A percentile compares a stretch with the other conserved stretches of the same genome.
phyloP scores from a whole-genome alignment of 805 yeast species.

The Candida boidinii region DNA sequence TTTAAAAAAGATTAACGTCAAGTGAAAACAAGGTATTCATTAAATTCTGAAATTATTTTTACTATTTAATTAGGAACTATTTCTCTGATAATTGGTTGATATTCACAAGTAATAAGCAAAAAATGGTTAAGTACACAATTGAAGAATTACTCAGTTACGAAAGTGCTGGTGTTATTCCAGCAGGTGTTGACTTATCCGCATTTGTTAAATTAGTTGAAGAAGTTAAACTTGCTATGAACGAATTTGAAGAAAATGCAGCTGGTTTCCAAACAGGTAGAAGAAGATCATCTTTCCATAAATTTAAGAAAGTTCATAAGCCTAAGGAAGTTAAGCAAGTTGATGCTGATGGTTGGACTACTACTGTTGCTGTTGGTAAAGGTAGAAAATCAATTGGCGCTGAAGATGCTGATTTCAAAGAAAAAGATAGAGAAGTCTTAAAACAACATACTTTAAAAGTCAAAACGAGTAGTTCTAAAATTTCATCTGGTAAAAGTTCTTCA shows the following conservation, averaged over 20 bases:
- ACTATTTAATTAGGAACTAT: too few relatives aligned
- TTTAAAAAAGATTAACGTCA: too few relatives aligned
- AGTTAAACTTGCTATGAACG: slow-evolving; percentile 37
- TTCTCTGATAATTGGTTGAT: too few relatives aligned
- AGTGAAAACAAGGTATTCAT: too few relatives aligned
- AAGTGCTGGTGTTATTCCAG: slow-evolving; percentile 49
- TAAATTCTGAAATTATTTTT: too few relatives aligned
- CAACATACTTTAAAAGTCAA: slow-evolving; percentile 46
- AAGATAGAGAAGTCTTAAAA: slow-evolving; percentile 37
- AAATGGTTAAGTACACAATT: slow-evolving; percentile 55
- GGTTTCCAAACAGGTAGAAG: slow-evolving; percentile 44
- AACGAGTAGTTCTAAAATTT: slow-evolving; percentile 68
- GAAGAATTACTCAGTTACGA: slow-evolving; percentile 57
- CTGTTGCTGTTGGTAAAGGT: slow-evolving; percentile 36
- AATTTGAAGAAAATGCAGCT: slow-evolving; percentile 21
- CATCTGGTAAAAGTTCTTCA: slow-evolving; percentile 58
- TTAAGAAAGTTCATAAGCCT: slow-evolving; percentile 35
- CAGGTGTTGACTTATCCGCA: slow-evolving; percentile 53
- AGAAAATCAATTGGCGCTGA: slow-evolving; percentile 37
- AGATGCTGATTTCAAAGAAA: too few relatives aligned
- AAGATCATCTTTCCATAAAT: slow-evolving; percentile 40
- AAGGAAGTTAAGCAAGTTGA: slow-evolving; percentile 47
- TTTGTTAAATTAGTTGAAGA: slow-evolving; percentile 61
- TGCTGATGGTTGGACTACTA: slow-evolving; percentile 80
- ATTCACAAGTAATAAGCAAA: too few relatives aligned